These are phyloP conservation scores for Rachicladosporium sp. DNA, from an alignment of 2,329 filamentous ascomycete species.

Conservation along the genomic window DNA sequence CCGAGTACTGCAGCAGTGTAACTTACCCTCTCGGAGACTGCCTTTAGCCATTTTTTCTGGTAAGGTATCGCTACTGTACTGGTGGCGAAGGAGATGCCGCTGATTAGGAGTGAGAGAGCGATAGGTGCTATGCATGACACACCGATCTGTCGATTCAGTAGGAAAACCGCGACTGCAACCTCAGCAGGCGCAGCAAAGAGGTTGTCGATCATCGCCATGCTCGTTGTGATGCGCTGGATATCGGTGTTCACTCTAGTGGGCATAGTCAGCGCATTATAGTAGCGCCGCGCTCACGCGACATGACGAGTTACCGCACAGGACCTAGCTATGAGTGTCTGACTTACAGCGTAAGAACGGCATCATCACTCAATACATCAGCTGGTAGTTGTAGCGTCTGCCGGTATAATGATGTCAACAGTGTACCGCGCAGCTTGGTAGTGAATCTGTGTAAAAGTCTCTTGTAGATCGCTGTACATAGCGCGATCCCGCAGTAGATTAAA, in stretches of 20 bases:
- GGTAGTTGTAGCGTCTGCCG: conserved; percentile 5
- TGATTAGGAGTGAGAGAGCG: conserved; percentile 5
- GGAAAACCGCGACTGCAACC: conserved; percentile 10
- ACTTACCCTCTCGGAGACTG: conserved; percentile 8
- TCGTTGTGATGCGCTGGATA: conserved; percentile 7
- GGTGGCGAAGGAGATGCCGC: conserved; percentile 8
- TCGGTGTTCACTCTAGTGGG: conserved; percentile 8
- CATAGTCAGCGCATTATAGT: too few species aligned
- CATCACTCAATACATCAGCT: conserved; percentile 5
- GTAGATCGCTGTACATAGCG: conserved; percentile 9
- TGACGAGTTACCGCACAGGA: not conserved
- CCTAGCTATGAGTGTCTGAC: not conserved
- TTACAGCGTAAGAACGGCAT: conserved; percentile 7
- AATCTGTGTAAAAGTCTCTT: conserved; percentile 9
- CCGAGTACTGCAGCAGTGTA: conserved; percentile 11
- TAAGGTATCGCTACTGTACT: conserved; percentile 2
- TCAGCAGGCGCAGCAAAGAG: conserved; percentile 12
- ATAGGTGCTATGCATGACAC: conserved; percentile 10
- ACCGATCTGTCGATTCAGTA: conserved; percentile 10
- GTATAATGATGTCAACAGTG: conserved; percentile 8
- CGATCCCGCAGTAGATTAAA: conserved; percentile 11
- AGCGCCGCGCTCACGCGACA: too few species aligned
- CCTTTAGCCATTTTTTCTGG: conserved; percentile 10
- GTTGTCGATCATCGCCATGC: conserved; percentile 7
- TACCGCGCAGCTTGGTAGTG: conserved; percentile 10